These are phyloP conservation scores for Coprinopsis strossmayeri DNA, from an alignment of 768 basidiomycete species.

Conservation along the genomic window DNA sequence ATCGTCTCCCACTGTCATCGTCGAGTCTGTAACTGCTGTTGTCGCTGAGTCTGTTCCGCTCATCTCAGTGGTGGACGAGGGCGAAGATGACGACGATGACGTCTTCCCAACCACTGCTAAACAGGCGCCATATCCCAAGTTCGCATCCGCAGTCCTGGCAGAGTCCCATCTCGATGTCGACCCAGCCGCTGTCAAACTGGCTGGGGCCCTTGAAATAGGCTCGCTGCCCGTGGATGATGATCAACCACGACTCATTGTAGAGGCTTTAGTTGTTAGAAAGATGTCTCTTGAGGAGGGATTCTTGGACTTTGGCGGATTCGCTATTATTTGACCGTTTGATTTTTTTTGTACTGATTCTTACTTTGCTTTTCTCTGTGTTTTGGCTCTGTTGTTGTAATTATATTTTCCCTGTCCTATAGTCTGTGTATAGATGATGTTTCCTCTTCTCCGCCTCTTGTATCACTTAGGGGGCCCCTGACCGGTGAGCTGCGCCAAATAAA, in stretches of 20 bases:
- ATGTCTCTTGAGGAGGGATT: slow-evolving; percentile 71
- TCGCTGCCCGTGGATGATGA: slow-evolving; percentile 7
- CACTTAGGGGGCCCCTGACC: too few species aligned
- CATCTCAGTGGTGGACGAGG: slow-evolving; percentile 4
- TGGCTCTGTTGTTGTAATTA: too few species aligned
- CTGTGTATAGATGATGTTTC: too few species aligned
- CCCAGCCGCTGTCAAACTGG: slow-evolving; percentile 18
- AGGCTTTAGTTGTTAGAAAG: slow-evolving; percentile 75
- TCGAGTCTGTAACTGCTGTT: not conserved
- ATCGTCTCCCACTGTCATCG: not conserved
- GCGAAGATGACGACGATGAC: slow-evolving; percentile 23
- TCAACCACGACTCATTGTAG: slow-evolving; percentile 65
- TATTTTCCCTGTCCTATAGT: too few species aligned
- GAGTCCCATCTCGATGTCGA: slow-evolving; percentile 24
- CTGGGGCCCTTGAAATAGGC: slow-evolving; percentile 13
- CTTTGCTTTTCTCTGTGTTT: not conserved
- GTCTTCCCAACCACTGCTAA: slow-evolving; percentile 24
- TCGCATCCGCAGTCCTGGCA: slow-evolving; percentile 17
- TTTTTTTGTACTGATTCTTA: slow-evolving; percentile 2
- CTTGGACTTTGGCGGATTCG: slow-evolving; percentile 67
- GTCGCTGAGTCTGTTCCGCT: not conserved
- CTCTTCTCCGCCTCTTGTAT: too few species aligned
- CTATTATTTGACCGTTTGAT: slow-evolving; percentile 22
- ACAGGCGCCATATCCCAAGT: slow-evolving; percentile 18
- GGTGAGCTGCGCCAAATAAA: too few species aligned